These are phyloP conservation scores for Aspergillus arachidicola DNA, from an alignment of 2,329 filamentous ascomycete species.

Conservation along the genomic window DNA sequence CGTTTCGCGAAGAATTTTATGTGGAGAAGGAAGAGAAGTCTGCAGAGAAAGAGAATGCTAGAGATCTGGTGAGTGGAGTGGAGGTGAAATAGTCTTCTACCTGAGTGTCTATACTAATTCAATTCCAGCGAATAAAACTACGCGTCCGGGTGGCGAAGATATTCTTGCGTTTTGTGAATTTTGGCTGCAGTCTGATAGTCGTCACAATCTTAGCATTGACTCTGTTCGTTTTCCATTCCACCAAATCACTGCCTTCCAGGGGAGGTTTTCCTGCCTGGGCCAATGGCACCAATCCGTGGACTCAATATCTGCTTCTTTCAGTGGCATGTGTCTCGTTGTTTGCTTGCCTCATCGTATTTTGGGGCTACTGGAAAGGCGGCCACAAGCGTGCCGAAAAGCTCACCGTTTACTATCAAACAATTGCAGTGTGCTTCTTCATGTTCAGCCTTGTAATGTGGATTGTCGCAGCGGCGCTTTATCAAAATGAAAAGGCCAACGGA, in stretches of 20 bases:
- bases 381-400: conserved; percentile 89
- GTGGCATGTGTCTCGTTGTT: conserved; percentile 80
- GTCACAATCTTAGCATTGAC: conserved; percentile 86
- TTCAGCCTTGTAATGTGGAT: conserved; percentile 93
- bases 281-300: conserved; percentile 76
- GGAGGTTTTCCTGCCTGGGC: conserved; percentile 88
- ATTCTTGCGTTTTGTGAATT: conserved; percentile 91
- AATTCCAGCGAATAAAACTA: conserved; percentile 79
- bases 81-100: not conserved
- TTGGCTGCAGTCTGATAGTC: conserved; percentile 94
- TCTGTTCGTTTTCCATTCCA: conserved; percentile 90
- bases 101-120: not conserved
- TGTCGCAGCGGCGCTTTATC: conserved; percentile 79
- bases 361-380: conserved; percentile 84
- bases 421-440: conserved; percentile 91
- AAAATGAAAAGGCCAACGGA: conserved; percentile 72
- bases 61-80: conserved; percentile 74
- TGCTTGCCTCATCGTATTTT: conserved; percentile 78
- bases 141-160: conserved; percentile 92
- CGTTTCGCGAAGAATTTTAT: conserved; percentile 83
- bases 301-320: conserved; percentile 78
- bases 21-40: conserved; percentile 80
- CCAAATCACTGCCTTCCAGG: conserved; percentile 70
- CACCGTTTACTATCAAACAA: conserved; percentile 91
- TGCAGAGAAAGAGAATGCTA: conserved; percentile 84